Evolutionary conservation across 2,329 filamentous ascomycete species (phyloP).

Genomic region (Teratosphaeria zuluensis): DNA sequence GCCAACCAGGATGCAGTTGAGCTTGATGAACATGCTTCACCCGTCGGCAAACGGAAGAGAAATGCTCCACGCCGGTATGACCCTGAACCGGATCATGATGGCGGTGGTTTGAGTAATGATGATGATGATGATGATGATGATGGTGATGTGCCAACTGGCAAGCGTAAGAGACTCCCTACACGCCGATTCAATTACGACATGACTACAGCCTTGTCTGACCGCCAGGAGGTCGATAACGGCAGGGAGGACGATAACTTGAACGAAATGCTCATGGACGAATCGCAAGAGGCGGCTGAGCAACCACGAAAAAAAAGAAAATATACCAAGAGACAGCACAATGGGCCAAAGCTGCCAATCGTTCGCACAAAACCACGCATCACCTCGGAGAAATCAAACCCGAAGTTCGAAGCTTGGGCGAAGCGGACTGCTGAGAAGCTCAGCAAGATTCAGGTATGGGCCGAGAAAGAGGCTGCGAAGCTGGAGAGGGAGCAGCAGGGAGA

Average conservation of each 20-base stretch:
- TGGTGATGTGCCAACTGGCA: background rate
- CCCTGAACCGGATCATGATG: background rate
- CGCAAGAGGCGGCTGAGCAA: background rate
- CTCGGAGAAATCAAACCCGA: slow-evolving; percentile 9
- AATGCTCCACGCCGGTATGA: background rate
- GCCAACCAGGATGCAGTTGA: background rate
- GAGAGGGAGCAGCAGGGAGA: background rate
- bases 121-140: background rate
- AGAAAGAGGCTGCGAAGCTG: background rate
- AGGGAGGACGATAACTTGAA: background rate
- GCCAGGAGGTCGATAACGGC: background rate
- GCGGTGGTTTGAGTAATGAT: background rate
- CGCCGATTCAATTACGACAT: background rate
- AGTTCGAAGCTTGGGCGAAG: slow-evolving; percentile 10
- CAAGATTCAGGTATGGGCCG: background rate
- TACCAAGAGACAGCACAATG: background rate
- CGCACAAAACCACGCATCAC: slow-evolving; percentile 11
- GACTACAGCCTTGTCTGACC: background rate
- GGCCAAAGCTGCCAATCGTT: slow-evolving; percentile 3
- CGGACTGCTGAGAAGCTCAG: slow-evolving; percentile 7
- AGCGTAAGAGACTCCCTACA: background rate
- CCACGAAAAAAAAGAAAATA: background rate
- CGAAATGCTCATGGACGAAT: background rate
- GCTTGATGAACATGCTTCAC: background rate
- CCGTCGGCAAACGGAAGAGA: background rate